phyloP scores from a whole-genome alignment of 805 yeast genomes.

The Saturnispora silvae region DNA sequence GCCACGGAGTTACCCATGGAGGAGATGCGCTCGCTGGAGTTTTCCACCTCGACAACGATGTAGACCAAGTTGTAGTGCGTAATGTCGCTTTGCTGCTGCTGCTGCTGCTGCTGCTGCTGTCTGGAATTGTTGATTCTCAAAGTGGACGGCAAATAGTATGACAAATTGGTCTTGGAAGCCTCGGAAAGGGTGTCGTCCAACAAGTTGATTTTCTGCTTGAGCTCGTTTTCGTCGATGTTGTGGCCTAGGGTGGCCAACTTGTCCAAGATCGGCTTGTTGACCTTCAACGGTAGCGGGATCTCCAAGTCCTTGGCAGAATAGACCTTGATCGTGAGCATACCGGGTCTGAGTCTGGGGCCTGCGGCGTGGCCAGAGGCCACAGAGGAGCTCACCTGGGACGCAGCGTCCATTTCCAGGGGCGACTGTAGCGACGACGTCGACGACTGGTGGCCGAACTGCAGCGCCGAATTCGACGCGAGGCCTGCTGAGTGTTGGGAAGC shows the following conservation, averaged over 20 bases:
- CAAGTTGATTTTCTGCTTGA: slow-evolving; percentile 25
- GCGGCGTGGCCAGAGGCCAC: background rate
- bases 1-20: slow-evolving; percentile 76
- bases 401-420: background rate
- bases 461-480: background rate
- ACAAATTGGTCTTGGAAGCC: slow-evolving; percentile 20
- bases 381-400: no score
- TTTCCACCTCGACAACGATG: slow-evolving; percentile 88
- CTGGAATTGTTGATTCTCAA: slow-evolving; percentile 21
- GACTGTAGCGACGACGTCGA: background rate
- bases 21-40: slow-evolving; percentile 80
- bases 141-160: slow-evolving; percentile 36
- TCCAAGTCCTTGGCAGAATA: slow-evolving; percentile 58
- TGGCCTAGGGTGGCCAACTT: slow-evolving; percentile 54
- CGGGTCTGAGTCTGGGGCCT: slow-evolving; percentile 35
- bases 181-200: slow-evolving; percentile 23
- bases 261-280: slow-evolving; percentile 52
- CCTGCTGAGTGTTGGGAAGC: background rate
- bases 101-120: slow-evolving; percentile 14
- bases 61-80: slow-evolving; percentile 45
- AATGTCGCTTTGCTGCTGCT: slow-evolving; percentile 27
- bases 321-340: slow-evolving; percentile 66
- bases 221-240: slow-evolving; percentile 24
- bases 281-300: slow-evolving; percentile 61
- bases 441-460: background rate